Evolutionary conservation across 805 yeast species (phyloP).

Genomic region (Ogataea allantospora): DNA sequence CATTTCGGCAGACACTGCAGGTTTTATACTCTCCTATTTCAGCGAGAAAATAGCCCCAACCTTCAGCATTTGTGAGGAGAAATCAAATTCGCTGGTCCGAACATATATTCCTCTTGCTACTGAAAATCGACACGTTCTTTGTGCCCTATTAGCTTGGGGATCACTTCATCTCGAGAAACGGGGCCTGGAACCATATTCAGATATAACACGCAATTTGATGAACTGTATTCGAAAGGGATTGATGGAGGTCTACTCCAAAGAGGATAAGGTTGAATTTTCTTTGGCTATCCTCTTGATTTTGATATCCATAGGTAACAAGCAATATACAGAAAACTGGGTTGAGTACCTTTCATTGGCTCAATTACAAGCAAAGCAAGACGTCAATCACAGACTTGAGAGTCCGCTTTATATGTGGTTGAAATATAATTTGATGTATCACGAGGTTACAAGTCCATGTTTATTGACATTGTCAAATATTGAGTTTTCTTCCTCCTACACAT

Average conservation of each 20-base stretch:
- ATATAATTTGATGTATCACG: constrained; percentile 10
- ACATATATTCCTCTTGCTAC: constrained; percentile 12
- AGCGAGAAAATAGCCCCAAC: constrained; percentile 11
- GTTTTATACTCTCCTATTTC: constrained; percentile 8
- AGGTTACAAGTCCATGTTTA: constrained; percentile 9
- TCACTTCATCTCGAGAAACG: constrained; percentile 10
- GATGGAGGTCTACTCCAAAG: constrained; percentile 3
- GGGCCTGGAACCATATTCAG: constrained; percentile 1
- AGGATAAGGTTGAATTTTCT: constrained; percentile 3
- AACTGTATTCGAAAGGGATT: constrained; percentile 1
- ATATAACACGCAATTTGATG: constrained; percentile 1
- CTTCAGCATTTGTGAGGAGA: constrained; percentile 9
- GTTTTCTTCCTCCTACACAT: constrained; percentile 1
- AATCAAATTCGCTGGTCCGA: constrained; percentile 9
- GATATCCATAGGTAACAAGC: constrained; percentile 10
- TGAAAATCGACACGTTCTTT: constrained; percentile 6
- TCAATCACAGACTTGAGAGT: background rate
- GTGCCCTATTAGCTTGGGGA: constrained; percentile 9
- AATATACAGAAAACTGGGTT: constrained; percentile 10
- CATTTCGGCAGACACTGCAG: constrained; percentile 9
- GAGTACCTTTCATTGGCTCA: constrained; percentile 8
- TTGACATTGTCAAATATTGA: constrained; percentile 1
- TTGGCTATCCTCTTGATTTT: constrained; percentile 7
- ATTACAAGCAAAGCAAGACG: constrained; percentile 3
- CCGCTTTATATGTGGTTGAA: constrained; percentile 6